Conservation (phyloP, 352 stramenopile genomes). For the Pythium aristosporum region DNA sequence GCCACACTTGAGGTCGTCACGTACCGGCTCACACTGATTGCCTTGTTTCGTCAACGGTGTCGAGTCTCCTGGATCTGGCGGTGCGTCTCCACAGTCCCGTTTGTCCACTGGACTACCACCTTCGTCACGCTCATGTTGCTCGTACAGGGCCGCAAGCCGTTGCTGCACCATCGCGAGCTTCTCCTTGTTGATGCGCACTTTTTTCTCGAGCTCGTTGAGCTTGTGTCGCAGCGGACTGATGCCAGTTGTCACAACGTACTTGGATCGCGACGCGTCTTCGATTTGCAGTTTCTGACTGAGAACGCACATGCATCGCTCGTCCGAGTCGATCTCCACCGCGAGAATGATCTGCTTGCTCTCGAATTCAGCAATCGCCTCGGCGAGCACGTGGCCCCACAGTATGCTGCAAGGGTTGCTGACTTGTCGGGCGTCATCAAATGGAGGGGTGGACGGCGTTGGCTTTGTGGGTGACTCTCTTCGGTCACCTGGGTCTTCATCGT, state of each 20-base stretch:
- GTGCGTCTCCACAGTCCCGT: not conserved
- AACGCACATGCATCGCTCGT: constrained; percentile 34
- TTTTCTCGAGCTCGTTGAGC: constrained; percentile 28
- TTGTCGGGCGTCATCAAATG: not conserved
- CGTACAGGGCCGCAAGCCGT: constrained; percentile 28
- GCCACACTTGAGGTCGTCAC: not conserved
- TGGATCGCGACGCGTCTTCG: constrained; percentile 13
- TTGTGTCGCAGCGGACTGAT: constrained; percentile 31
- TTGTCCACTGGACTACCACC: not conserved
- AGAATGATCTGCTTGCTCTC: constrained; percentile 39
- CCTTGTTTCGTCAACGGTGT: not conserved
- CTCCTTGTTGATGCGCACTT: constrained; percentile 43
- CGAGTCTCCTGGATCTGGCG: not conserved
- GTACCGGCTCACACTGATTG: not conserved
- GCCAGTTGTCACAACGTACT: constrained; percentile 12
- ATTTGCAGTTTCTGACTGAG: constrained; percentile 29
- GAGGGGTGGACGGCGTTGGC: not conserved
- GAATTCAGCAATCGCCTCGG: constrained; percentile 31
- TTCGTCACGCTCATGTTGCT: constrained; percentile 3
- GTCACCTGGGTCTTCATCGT: not conserved
- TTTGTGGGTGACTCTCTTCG: not conserved
- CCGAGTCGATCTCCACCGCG: constrained; percentile 38
- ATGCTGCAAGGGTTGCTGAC: not conserved
- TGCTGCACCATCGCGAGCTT: constrained; percentile 34
- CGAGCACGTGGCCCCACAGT: constrained; percentile 21